A percentile compares a stretch with the other conserved stretches of the same genome.
Conservation (phyloP, 805 yeast genomes). For the Nakazawaea ishiwadae region DNA sequence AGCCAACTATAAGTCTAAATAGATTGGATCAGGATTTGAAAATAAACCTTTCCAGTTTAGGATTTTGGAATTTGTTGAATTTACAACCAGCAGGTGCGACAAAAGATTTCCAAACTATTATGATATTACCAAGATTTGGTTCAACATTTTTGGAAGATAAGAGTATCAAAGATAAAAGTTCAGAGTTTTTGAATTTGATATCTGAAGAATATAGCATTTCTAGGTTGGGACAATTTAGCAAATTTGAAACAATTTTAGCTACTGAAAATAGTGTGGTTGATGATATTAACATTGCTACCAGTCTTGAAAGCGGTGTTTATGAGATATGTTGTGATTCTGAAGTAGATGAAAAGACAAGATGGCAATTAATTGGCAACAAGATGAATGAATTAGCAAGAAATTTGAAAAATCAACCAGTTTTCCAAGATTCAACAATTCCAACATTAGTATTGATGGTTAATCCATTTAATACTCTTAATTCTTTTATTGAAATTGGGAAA, state of each 20-base stretch:
- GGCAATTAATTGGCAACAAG: not conserved
- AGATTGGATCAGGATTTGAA: conserved; percentile 35
- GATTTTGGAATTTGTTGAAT: conserved; percentile 54
- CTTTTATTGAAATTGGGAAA: conserved; percentile 42
- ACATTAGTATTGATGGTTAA: conserved; percentile 47
- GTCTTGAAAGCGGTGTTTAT: conserved; percentile 1
- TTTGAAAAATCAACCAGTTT: not conserved
- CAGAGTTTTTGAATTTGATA: conserved; percentile 35
- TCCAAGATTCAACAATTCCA: conserved; percentile 32
- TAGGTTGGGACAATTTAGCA: conserved; percentile 37
- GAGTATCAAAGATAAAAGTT: conserved; percentile 24
- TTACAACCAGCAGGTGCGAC: conserved; percentile 47
- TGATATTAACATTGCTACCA: not conserved
- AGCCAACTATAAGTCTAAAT: conserved; percentile 30
- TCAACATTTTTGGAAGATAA: conserved; percentile 17
- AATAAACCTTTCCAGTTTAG: conserved; percentile 42
- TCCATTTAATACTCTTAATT: conserved; percentile 35
- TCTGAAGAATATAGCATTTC: conserved; percentile 40
- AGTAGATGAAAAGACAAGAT: not conserved
- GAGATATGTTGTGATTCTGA: conserved; percentile 1
- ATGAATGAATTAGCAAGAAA: not conserved
- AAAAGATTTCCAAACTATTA: conserved; percentile 48
- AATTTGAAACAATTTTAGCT: conserved; percentile 4
- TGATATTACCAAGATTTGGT: conserved; percentile 29
- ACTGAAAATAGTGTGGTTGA: not conserved